Percentiles rank a stretch among this genome's conserved stretches.
phyloP scores from a whole-genome alignment of 2,329 filamentous ascomycete genomes.

The Gremmenia infestans region DNA sequence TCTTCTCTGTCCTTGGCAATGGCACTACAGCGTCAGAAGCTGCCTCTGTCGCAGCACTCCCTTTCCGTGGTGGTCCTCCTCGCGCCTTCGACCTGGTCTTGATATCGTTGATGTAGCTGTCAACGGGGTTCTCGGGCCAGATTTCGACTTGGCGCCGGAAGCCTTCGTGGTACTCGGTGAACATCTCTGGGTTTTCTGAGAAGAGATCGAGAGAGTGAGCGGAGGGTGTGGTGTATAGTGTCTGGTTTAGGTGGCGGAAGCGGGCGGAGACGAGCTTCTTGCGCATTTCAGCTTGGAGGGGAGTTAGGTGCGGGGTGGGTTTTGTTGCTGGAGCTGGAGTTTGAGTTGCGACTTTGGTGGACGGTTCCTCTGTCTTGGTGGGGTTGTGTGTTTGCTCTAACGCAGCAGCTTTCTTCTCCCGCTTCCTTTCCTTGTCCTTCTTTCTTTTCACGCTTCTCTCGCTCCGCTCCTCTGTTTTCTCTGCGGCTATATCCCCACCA shows the following conservation, averaged over 20 bases:
- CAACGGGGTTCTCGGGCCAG: conserved; percentile 95
- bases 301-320: conserved; percentile 64
- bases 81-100: conserved; percentile 57
- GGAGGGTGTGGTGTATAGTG: conserved; percentile 89
- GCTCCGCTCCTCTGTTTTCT: conserved; percentile 4
- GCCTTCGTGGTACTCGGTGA: conserved; percentile 91
- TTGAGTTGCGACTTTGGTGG: conserved; percentile 8
- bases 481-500: conserved; percentile 3
- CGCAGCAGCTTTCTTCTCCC: conserved; percentile 28
- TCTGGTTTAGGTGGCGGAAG: conserved; percentile 96
- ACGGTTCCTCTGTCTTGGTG: background rate
- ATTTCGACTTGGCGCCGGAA: conserved; percentile 93
- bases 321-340: conserved; percentile 27
- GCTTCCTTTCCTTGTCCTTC: conserved; percentile 34
- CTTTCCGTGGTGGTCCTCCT: conserved; percentile 15
- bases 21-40: conserved; percentile 23
- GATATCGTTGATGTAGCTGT: conserved; percentile 74
- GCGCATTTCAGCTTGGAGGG: conserved; percentile 89
- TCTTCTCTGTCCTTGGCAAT: conserved; percentile 67
- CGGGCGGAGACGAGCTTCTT: conserved; percentile 91
- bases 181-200: conserved; percentile 81
- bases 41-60: conserved; percentile 12
- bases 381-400: conserved; percentile 8
- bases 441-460: conserved; percentile 24
- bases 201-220: conserved; percentile 79